Base-by-base conservation (phyloP, 2,329 filamentous ascomycete species). In the Epichloe hybrida region DNA sequence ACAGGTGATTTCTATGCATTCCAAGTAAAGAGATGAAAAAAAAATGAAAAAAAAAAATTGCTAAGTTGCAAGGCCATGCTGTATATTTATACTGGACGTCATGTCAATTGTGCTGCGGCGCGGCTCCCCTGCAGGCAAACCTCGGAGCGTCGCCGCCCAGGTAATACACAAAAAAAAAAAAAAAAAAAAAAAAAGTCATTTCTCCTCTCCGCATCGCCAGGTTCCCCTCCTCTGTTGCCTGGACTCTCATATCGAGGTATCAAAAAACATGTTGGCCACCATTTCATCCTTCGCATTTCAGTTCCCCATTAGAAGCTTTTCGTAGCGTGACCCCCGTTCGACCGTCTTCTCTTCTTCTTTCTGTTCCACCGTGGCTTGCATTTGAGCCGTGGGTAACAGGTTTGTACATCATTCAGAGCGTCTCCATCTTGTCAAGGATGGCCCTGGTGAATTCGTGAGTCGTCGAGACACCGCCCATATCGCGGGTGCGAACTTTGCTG, bases 371-470 rank as follows among this genome's bases (percentile, higher is more conserved):
- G 6, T 40, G 23, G 17, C 35, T 31, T n/a, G 43, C 5, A 13
- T 27, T 11, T 42, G 5, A 21, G 31, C 21, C 36, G 46, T n/a
- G 17, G 20, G 11, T 41, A 21, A 23, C 20, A 12, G 12, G 3
- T 15, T 23, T 3, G 12, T 41, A 46, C 1, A 46, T 21, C 11
- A 12, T 67, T 78, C 79, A 84, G 67, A 83, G 63, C 60, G 75
- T 72, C 77, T 97, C 91, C 89, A 98, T 95, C 79, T 93, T 88
- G 75, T 90, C 81, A 65, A 98, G 79, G 65, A 98, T 86, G 62
- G 93, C 90, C 63, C 84, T 79, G 63, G 93, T 97, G 76, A 97
- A 98, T 70, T 97, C 83, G 72, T 96, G 83, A 57, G 91, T 98
- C 62, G 86, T 88, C 65, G 81, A 81, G 58, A 83, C 74, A 68